Conservation (phyloP, 176 grass and related monocot genomes). For the Oryza coarctata region DNA sequence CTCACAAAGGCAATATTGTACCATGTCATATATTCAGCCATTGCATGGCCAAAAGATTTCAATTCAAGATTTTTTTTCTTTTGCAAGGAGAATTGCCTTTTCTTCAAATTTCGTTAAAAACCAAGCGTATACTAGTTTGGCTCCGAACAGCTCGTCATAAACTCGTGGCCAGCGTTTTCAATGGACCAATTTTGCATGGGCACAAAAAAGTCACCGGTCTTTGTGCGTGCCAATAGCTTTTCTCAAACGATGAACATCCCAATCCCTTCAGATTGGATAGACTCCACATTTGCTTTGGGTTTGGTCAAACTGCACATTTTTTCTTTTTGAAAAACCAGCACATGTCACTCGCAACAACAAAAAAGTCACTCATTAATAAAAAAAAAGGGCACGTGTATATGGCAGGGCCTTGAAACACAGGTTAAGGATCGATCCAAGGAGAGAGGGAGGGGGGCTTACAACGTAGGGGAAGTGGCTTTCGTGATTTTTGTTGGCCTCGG, state of each 20-base stretch:
- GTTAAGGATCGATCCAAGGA: too few species aligned
- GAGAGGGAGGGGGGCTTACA: too few species aligned
- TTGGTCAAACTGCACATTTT: slow-evolving; percentile 14
- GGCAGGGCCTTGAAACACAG: too few species aligned
- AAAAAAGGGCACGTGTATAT: too few species aligned
- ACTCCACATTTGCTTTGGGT: neutral
- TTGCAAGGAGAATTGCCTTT: neutral
- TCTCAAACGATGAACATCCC: neutral
- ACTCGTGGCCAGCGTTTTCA: neutral
- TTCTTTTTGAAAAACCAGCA: neutral
- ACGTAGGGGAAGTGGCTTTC: too few species aligned
- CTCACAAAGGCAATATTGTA: too few species aligned
- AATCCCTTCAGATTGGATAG: neutral
- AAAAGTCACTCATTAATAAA: too few species aligned
- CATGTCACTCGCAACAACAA: neutral
- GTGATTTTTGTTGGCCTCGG: too few species aligned
- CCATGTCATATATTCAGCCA: too few species aligned
- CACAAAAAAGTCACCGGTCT: neutral
- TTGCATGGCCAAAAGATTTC: too few species aligned
- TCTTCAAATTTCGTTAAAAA: neutral
- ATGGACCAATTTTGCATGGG: slow-evolving; percentile 17
- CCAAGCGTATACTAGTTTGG: neutral
- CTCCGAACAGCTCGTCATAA: neutral
- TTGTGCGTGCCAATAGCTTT: neutral
- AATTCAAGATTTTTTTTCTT: too few species aligned